Conservation (phyloP, 441 rosid genomes). For the Dalechampia spathulata region DNA sequence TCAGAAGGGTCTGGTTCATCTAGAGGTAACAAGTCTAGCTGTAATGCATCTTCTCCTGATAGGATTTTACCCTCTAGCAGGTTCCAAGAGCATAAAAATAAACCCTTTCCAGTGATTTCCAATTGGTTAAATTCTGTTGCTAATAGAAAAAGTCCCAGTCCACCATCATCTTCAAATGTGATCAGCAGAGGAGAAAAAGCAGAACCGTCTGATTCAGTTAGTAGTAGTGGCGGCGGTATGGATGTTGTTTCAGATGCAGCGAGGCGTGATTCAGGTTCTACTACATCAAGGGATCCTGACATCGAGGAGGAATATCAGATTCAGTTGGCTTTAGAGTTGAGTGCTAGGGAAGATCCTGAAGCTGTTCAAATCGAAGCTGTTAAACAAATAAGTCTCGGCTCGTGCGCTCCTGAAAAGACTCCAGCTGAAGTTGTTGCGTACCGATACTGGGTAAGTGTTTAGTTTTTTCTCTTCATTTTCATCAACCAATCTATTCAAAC, state of each 20-base stretch:
- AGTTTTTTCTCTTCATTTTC: slow-evolving; percentile 5
- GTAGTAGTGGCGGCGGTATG: slow-evolving; percentile 31
- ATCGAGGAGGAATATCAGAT: slow-evolving; percentile 94
- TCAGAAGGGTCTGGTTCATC: slow-evolving; percentile 58
- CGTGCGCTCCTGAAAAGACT: slow-evolving; percentile 75
- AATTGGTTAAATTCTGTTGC: slow-evolving; percentile 79
- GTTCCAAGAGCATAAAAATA: slow-evolving; percentile 40
- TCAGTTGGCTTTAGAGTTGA: slow-evolving; percentile 83
- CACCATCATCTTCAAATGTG: slow-evolving; percentile 60
- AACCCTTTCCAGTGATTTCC: slow-evolving; percentile 70
- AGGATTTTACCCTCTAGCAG: slow-evolving; percentile 27
- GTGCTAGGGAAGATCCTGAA: slow-evolving; percentile 97
- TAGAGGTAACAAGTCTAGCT: slow-evolving; percentile 38
- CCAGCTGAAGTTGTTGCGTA: slow-evolving; percentile 91
- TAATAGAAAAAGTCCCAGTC: slow-evolving; percentile 54
- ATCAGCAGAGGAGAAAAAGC: slow-evolving; percentile 27
- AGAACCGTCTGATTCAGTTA: slow-evolving; percentile 40
- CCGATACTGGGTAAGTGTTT: slow-evolving; percentile 77
- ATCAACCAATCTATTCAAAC: background rate
- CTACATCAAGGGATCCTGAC: slow-evolving; percentile 62
- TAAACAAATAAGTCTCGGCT: slow-evolving; percentile 84
- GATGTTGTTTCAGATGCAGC: slow-evolving; percentile 42
- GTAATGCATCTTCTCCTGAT: slow-evolving; percentile 30
- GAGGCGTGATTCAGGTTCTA: slow-evolving; percentile 47
- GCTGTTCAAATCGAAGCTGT: slow-evolving; percentile 96